Conservation (phyloP, 2,329 filamentous ascomycete genomes). For the Sclerotiophoma versabilis region DNA sequence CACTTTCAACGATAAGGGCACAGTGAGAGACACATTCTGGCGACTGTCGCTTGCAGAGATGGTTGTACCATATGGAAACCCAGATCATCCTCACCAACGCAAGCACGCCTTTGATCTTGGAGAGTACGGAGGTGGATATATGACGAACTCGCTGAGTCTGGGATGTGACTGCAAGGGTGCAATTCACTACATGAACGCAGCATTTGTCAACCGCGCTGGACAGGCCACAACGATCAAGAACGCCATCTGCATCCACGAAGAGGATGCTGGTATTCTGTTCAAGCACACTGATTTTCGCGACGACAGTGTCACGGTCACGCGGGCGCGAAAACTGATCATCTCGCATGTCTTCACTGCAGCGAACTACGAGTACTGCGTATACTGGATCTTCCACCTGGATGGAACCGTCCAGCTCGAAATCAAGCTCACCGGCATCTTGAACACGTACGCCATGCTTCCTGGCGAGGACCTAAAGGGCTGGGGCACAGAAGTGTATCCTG, state of each 20-base stretch:
- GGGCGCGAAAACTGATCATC: slow-evolving; percentile 83
- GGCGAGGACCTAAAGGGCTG: slow-evolving; percentile 84
- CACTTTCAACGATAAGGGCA: slow-evolving; percentile 83
- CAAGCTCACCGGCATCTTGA: slow-evolving; percentile 87
- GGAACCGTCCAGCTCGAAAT: slow-evolving; percentile 92
- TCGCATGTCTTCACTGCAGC: slow-evolving; percentile 94
- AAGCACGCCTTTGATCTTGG: slow-evolving; percentile 85
- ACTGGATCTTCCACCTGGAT: slow-evolving; percentile 93
- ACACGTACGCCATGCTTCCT: slow-evolving; percentile 83
- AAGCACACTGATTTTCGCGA: slow-evolving; percentile 96
- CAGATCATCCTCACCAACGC: slow-evolving; percentile 78
- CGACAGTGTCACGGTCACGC: slow-evolving; percentile 83
- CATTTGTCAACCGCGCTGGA: slow-evolving; percentile 80
- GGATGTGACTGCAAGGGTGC: slow-evolving; percentile 88
- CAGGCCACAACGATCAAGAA: slow-evolving; percentile 86
- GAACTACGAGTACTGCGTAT: slow-evolving; percentile 90
- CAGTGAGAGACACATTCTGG: slow-evolving; percentile 81
- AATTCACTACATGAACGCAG: slow-evolving; percentile 90
- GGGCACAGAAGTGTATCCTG: slow-evolving; percentile 90
- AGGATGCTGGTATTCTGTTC: slow-evolving; percentile 90
- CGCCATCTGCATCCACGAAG: slow-evolving; percentile 93
- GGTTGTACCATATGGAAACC: slow-evolving; percentile 89
- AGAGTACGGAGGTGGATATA: slow-evolving; percentile 82
- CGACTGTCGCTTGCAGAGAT: slow-evolving; percentile 89
- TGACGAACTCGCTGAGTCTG: slow-evolving; percentile 78